Evolutionary conservation across 1,284 basidiomycete species (phyloP).

Genomic region (Amylostereum areolatum): DNA sequence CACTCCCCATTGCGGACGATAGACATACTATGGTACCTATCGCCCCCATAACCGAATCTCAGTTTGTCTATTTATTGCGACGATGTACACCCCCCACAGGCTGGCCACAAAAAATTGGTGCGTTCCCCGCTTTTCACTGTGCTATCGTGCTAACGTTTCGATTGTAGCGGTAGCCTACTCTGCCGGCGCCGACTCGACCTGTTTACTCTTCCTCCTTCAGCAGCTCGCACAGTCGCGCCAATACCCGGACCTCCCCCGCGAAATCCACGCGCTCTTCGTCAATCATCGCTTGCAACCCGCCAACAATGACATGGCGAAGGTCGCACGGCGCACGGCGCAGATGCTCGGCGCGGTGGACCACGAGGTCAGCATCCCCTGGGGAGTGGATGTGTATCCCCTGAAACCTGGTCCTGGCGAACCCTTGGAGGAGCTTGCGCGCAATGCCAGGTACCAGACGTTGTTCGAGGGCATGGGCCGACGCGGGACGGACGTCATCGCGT

Average conservation of each 20-base stretch:
- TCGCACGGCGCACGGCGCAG: constrained; percentile 36
- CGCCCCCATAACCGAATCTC: constrained; percentile 30
- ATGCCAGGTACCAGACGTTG: constrained; percentile 51
- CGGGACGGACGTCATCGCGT: constrained; percentile 40
- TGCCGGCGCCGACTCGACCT: constrained; percentile 75
- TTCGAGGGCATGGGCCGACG: constrained; percentile 40
- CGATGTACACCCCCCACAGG: constrained; percentile 32
- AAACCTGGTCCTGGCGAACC: constrained; percentile 23
- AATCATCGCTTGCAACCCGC: constrained; percentile 59
- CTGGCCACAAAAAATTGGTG: constrained; percentile 38
- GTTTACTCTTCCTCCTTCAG: constrained; percentile 60
- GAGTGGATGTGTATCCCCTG: constrained; percentile 40
- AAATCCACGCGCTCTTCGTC: constrained; percentile 56
- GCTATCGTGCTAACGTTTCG: neutral
- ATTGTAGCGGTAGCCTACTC: constrained; percentile 65
- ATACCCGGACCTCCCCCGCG: constrained; percentile 13
- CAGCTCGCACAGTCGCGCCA: constrained; percentile 10
- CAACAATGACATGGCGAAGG: constrained; percentile 48
- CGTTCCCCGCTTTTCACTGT: neutral
- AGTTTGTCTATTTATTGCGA: constrained; percentile 37
- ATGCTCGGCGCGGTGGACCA: constrained; percentile 41
- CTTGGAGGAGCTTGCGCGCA: constrained; percentile 52
- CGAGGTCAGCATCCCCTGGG: constrained; percentile 51
- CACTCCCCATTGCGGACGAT: neutral
- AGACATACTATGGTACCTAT: neutral